phyloP scores from a whole-genome alignment of 2,329 filamentous ascomycete genomes.

The Pseudocercospora musae region DNA sequence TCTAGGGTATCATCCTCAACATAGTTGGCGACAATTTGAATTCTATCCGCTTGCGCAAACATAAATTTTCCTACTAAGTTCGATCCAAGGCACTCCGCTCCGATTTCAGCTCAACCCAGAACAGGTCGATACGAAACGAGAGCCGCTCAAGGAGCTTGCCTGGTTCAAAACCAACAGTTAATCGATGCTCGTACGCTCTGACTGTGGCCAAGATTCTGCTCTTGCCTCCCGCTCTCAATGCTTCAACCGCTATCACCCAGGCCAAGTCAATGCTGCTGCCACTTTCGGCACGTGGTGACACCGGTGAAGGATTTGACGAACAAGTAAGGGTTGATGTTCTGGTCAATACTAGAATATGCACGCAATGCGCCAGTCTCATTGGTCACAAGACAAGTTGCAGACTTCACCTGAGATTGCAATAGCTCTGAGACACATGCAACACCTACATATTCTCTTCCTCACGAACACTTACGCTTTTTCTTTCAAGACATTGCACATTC shows the following conservation, averaged over 20 bases:
- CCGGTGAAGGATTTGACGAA: not conserved
- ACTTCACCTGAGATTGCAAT: not conserved
- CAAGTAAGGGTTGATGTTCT: not conserved
- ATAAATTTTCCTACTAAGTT: too few relatives aligned
- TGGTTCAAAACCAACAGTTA: not conserved
- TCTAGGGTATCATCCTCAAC: slow-evolving; percentile 4
- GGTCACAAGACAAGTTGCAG: not conserved
- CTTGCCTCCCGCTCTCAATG: not conserved
- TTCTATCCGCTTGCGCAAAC: too few relatives aligned
- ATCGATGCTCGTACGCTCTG: not conserved
- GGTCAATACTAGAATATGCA: not conserved
- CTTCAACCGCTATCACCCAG: not conserved
- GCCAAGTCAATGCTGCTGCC: not conserved
- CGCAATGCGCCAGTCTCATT: not conserved
- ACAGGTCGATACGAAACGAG: too few relatives aligned
- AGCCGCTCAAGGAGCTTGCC: too few relatives aligned
- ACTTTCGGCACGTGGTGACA: not conserved
- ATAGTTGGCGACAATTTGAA: not conserved
- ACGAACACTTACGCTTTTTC: not conserved
- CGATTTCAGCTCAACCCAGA: too few relatives aligned
- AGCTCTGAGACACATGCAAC: not conserved
- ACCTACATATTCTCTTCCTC: not conserved
- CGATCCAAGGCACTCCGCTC: too few relatives aligned
- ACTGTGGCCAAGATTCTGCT: not conserved
- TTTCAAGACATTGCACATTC: not conserved